Base-by-base conservation (phyloP, 768 basidiomycete species). In the Kwoniella dendrophila region DNA sequence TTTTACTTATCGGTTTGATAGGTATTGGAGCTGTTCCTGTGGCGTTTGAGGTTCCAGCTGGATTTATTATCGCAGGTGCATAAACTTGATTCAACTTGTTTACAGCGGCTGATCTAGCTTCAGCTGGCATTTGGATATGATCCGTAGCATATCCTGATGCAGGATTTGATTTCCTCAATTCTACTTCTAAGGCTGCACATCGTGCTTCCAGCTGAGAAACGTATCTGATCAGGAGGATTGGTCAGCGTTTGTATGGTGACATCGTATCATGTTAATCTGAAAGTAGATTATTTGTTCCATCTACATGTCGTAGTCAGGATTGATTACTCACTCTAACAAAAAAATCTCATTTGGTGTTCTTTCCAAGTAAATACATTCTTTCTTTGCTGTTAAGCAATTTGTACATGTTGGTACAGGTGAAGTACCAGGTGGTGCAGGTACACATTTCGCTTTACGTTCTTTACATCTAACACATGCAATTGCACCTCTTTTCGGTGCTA, bases 371-470 rank as follows among this genome's bases (percentile, higher is more conserved):
- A 72, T 63, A 44, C 70, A 72, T 30, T 66, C 68, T 24, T 65
- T 59, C 38, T 66, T 50, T 1, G 67, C 65, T 14, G 47, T 52
- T 38, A 69, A 40, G 48, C 70, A 72, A 44, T 67, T 72, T 20
- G 66, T 62, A 51, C 70, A 72, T 11, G 70, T 69, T 38, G 70
- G 70, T 18, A 68, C 64, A 18, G 59, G 59, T 24, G 54, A 50
- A 7, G 65, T 64, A 12, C 65, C 64, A 47, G 70, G 70, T 14
- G 69, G 63, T 38, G 69, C 69, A 33, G 69, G 69, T 7, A 72
- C 70, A 52, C 70, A 72, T 59, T 72, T 72, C 10, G 67, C 67
- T 61, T 72, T 72, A 29, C 70, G 62, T 45, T 72, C 67, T 59
- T 72, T 68, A 58, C 70, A 72, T 50, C 70, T 49, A 14, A 69